Evolutionary conservation across 208 protist species (phyloP).

Genomic region (Trichomonas tenax): DNA sequence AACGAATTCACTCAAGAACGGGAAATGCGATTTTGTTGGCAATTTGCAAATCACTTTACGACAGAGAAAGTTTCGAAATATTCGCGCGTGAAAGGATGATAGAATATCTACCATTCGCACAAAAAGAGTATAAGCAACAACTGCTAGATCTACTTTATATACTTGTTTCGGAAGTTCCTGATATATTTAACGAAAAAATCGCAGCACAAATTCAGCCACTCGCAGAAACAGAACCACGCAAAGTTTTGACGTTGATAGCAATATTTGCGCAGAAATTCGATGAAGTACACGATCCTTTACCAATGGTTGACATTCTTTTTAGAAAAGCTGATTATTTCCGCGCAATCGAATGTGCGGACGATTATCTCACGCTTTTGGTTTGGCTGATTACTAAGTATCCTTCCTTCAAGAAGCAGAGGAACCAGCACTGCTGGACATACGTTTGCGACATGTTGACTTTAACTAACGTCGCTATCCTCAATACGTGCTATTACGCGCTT

Average conservation of each 20-base stretch:
- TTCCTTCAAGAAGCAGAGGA: background rate
- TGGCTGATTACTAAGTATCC: background rate
- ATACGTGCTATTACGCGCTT: background rate
- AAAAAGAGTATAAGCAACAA: background rate
- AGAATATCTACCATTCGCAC: background rate
- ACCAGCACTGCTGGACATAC: background rate
- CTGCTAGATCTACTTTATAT: background rate
- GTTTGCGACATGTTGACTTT: background rate
- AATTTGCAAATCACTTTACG: background rate
- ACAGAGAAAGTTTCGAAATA: background rate
- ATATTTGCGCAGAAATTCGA: background rate
- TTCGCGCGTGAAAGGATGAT: background rate
- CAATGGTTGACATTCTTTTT: background rate
- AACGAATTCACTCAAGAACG: background rate
- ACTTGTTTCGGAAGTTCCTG: background rate
- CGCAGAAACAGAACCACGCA: background rate
- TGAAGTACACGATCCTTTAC: background rate
- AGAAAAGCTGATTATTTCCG: background rate
- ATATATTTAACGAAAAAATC: background rate
- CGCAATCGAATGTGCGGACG: background rate
- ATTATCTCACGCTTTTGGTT: background rate
- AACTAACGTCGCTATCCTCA: background rate
- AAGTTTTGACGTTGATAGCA: background rate
- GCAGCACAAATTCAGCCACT: background rate
- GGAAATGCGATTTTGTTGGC: background rate